These are phyloP conservation scores for Beauveria australis DNA, from an alignment of 2,329 filamentous ascomycete species.

Conservation along the genomic window DNA sequence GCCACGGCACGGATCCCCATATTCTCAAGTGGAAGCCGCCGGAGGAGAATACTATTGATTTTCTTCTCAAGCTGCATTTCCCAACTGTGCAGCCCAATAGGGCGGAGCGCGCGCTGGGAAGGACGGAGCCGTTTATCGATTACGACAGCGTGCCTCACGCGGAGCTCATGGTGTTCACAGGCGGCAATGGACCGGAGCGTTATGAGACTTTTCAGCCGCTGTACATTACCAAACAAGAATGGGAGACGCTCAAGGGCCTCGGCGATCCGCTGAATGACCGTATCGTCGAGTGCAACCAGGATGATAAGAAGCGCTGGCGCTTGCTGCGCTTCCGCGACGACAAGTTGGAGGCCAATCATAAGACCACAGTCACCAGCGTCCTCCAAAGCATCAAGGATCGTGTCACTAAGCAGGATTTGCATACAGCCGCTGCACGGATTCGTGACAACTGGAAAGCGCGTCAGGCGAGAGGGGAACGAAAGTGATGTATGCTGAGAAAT, in stretches of 20 bases:
- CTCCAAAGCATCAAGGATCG: slow-evolving; percentile 82
- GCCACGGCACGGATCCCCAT: slow-evolving; percentile 81
- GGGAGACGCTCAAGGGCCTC: slow-evolving; percentile 70
- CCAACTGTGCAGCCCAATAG: slow-evolving; percentile 61
- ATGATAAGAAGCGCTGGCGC: slow-evolving; percentile 68
- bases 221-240: slow-evolving; percentile 66
- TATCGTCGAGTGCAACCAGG: slow-evolving; percentile 84
- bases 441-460: slow-evolving; percentile 72
- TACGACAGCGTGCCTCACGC: slow-evolving; percentile 73
- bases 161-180: slow-evolving; percentile 62
- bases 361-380: slow-evolving; percentile 74
- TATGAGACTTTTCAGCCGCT: slow-evolving; percentile 63
- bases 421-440: slow-evolving; percentile 61
- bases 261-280: slow-evolving; percentile 72
- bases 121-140: slow-evolving; percentile 58
- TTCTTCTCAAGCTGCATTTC: slow-evolving; percentile 71
- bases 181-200: slow-evolving; percentile 38
- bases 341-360: slow-evolving; percentile 85
- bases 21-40: slow-evolving; percentile 98
- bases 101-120: slow-evolving; percentile 57
- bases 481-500: slow-evolving; percentile 4
- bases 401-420: slow-evolving; percentile 74
- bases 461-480: slow-evolving; percentile 24
- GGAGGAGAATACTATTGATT: slow-evolving; percentile 91
- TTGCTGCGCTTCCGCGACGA: slow-evolving; percentile 88